Base-by-base conservation (phyloP, 176 grass and related monocot species). In the Miscanthus lutarioriparius region DNA sequence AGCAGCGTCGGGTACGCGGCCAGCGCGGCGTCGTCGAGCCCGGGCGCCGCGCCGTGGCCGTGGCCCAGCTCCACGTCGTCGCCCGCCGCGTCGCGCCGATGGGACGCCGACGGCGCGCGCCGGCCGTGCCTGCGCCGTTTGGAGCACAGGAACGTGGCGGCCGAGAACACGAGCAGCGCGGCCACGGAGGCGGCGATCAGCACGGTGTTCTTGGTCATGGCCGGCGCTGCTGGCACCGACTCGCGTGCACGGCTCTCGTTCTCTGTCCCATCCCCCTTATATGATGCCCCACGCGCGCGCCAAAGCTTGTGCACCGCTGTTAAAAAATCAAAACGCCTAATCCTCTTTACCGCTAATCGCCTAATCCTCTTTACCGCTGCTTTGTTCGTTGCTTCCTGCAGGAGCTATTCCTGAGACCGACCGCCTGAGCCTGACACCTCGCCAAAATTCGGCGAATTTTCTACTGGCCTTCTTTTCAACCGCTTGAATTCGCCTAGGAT, bases 21-120 rank as follows among this genome's bases (percentile, higher is more conserved):
- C 19, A 84, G 80, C 17, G 64, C 74, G 16, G 76, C 80, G 23
- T 87, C 89, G 32, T 88, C 86, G 47, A 88, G 1, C 39, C 83
- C 72, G 2, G 22, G 69, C 10, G 1, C 77, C 44, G 33, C 78
- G 48, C 66, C 2, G 41, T 49, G 8, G 3, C 70, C 41, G 33
- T 32, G 7, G 3, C 79, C 67, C 4, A 32, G 72, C 74, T 80
- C 78, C 10, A 72, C 16, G 84, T 80, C 68, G 35, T 43, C 14
- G 6, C 35, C 62, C 7, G 71, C 39, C 49, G 82, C 45, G 64
- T 44, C 58, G 51, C 40, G 67, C 54, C 67, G 75, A 37, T 23
- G 64, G 25, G 65, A 80, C 73, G 72, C 10, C 72, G 22, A 64
- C 48, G 0, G 8, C 54, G 6, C 20, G 33, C 3, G 13, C 16